These are phyloP conservation scores for Jimgerdemannia lactiflua DNA, from an alignment of 192 early-diverging fungal genomes.

Conservation along the genomic window DNA sequence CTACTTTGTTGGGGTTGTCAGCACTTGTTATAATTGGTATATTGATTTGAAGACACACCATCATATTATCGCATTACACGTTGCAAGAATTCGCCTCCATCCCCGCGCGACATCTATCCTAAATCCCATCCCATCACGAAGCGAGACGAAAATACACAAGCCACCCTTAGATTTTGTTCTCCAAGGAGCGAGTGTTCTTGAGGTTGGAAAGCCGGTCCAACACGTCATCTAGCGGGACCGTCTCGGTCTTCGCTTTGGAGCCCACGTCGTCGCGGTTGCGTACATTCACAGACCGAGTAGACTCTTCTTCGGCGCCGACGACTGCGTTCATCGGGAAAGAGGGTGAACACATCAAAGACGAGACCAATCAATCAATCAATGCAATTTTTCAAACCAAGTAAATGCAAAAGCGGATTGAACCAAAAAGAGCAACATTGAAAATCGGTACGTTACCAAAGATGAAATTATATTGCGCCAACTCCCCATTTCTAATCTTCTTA, in stretches of 20 bases:
- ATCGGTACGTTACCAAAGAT: slow-evolving; percentile 57
- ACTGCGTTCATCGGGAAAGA: slow-evolving; percentile 39
- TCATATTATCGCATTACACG: too few relatives aligned
- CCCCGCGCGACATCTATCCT: too few relatives aligned
- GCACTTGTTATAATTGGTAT: too few relatives aligned
- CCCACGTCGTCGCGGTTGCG: slow-evolving; percentile 85
- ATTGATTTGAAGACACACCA: too few relatives aligned
- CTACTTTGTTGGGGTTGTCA: too few relatives aligned
- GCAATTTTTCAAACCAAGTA: neutral
- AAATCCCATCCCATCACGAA: too few relatives aligned
- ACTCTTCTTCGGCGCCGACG: slow-evolving; percentile 84
- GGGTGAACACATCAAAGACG: neutral
- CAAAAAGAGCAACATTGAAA: neutral
- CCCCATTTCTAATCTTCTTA: slow-evolving; percentile 98
- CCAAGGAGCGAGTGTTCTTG: slow-evolving; percentile 57
- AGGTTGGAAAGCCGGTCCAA: slow-evolving; percentile 65
- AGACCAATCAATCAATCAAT: neutral
- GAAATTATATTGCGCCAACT: slow-evolving; percentile 95
- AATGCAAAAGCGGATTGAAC: neutral
- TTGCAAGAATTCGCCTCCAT: too few relatives aligned
- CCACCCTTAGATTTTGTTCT: slow-evolving; percentile 50
- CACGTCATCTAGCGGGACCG: slow-evolving; percentile 68
- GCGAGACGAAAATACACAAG: too few relatives aligned
- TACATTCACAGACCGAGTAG: slow-evolving; percentile 81
- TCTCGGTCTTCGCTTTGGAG: slow-evolving; percentile 80